phyloP scores from a whole-genome alignment of 179 eudicot species.

The Carnegiea gigantea region DNA sequence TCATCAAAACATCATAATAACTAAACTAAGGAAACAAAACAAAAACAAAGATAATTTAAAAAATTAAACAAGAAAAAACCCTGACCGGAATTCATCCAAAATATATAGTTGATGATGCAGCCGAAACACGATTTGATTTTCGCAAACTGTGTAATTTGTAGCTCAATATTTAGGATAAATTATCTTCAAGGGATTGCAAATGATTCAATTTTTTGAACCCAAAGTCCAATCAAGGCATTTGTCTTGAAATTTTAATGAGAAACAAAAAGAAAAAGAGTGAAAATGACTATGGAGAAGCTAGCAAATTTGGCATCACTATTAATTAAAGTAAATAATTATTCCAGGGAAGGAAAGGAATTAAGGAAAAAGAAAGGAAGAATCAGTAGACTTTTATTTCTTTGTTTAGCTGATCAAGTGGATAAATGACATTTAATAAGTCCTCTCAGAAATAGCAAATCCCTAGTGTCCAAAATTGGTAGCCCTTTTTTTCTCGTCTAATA shows the following conservation, averaged over 20 bases:
- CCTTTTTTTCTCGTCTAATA: conserved; percentile 5
- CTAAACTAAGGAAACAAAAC: background rate
- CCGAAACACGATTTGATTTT: too few species aligned
- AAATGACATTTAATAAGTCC: background rate
- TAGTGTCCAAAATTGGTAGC: conserved; percentile 6
- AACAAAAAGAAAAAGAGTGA: background rate
- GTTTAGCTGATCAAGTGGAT: background rate
- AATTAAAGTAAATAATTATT: background rate
- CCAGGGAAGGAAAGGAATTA: background rate
- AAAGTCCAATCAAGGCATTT: background rate
- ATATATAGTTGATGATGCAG: background rate
- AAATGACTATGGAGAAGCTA: background rate
- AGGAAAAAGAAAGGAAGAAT: background rate
- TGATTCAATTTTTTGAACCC: background rate
- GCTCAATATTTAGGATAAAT: background rate
- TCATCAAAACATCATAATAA: too few species aligned
- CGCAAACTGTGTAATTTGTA: too few species aligned
- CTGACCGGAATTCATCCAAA: background rate
- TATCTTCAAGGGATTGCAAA: background rate
- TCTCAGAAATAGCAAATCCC: conserved; percentile 1
- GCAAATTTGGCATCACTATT: background rate
- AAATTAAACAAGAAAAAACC: background rate
- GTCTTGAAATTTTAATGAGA: background rate
- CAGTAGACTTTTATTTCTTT: background rate
- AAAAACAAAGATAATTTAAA: background rate